Conservation (phyloP, 805 yeast genomes). For the Lachancea sp. region DNA sequence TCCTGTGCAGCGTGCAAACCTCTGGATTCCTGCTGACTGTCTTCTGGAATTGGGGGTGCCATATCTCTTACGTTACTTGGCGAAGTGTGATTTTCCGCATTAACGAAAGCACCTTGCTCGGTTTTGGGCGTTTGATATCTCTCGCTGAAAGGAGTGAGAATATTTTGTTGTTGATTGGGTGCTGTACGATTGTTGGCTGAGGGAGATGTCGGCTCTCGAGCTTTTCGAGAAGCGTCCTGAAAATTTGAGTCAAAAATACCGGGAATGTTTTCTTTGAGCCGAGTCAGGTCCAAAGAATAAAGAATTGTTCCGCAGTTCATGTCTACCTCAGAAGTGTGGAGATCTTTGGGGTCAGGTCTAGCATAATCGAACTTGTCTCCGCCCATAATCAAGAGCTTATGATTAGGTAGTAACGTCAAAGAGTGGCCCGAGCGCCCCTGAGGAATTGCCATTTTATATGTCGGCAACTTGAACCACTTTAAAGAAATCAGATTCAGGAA, state of each 20-base stretch:
- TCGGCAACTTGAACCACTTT: conserved; percentile 64
- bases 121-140: conserved; percentile 7
- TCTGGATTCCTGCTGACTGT: not conserved
- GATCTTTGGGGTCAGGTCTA: conserved; percentile 39
- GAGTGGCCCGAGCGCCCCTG: conserved; percentile 91
- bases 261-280: conserved; percentile 33
- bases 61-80: not conserved
- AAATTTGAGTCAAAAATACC: conserved; percentile 37
- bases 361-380: conserved; percentile 78
- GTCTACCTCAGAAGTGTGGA: conserved; percentile 46
- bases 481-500: conserved; percentile 69
- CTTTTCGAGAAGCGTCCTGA: conserved; percentile 14
- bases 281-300: conserved; percentile 52
- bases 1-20: conserved; percentile 2
- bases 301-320: conserved; percentile 55
- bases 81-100: not conserved
- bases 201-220: conserved; percentile 11
- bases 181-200: not conserved
- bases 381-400: conserved; percentile 80
- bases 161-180: conserved; percentile 10
- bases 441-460: conserved; percentile 43
- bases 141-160: conserved; percentile 13
- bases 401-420: conserved; percentile 58
- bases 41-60: not conserved
- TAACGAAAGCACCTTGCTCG: conserved; percentile 7